Percentiles rank a stretch among this genome's conserved stretches.
phyloP scores from a whole-genome alignment of 345 rosid species.

The Citrus unshiu region DNA sequence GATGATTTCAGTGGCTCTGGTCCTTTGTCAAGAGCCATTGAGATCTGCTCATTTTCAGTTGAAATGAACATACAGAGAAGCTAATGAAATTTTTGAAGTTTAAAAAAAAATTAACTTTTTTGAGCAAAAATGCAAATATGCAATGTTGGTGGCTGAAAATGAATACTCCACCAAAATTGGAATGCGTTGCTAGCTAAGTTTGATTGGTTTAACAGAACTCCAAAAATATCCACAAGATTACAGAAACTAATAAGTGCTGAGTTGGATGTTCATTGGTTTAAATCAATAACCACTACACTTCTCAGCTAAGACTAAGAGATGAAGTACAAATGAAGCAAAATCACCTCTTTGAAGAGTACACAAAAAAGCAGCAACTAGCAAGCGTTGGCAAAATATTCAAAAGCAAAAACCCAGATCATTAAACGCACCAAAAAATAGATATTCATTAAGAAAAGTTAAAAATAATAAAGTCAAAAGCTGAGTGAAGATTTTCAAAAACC shows the following conservation, averaged over 20 bases:
- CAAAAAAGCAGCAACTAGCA: not conserved
- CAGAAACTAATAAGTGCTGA: not conserved
- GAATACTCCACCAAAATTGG: slow-evolving; percentile 14
- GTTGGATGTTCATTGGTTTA: not conserved
- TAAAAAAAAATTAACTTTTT: not conserved
- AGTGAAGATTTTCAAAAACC: slow-evolving; percentile 16
- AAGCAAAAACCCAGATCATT: slow-evolving; percentile 4
- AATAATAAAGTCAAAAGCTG: slow-evolving; percentile 26
- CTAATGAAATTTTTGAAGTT: not conserved
- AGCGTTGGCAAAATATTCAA: not conserved
- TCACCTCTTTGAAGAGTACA: not conserved
- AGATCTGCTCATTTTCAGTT: slow-evolving; percentile 38
- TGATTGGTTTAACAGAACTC: not conserved
- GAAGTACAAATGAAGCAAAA: slow-evolving; percentile 21
- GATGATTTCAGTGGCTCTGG: slow-evolving; percentile 22
- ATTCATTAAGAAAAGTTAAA: no score
- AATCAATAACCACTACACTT: not conserved
- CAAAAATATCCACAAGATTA: not conserved
- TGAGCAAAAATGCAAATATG: slow-evolving; percentile 2
- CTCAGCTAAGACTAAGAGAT: not conserved
- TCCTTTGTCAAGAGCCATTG: slow-evolving; percentile 24
- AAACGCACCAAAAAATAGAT: not conserved
- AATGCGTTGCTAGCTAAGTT: not conserved
- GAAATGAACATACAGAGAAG: slow-evolving; percentile 33
- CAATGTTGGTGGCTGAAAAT: slow-evolving; percentile 3